A percentile compares a stretch with the other conserved stretches of the same genome.
These are phyloP conservation scores for Monilinia polystroma DNA, from an alignment of 2,329 filamentous ascomycete species.

Conservation along the genomic window DNA sequence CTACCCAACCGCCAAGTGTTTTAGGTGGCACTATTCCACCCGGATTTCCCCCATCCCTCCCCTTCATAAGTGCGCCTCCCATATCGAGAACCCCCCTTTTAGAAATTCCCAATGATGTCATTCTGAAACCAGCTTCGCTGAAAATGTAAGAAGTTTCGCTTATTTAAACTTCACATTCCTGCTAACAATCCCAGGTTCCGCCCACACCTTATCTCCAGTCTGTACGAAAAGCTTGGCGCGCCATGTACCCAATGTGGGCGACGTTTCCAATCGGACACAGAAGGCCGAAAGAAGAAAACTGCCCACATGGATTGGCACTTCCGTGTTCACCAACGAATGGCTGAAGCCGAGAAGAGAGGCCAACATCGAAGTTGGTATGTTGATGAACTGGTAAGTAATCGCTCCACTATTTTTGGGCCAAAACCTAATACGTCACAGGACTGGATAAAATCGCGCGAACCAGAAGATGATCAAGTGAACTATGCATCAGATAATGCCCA, in stretches of 20 bases:
- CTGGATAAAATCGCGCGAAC: conserved; percentile 85
- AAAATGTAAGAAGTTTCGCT: conserved; percentile 61
- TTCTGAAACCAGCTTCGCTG: conserved; percentile 65
- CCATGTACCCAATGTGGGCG: conserved; percentile 90
- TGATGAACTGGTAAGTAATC: conserved; percentile 69
- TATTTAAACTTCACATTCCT: neutral
- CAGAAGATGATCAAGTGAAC: conserved; percentile 62
- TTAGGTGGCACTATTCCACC: conserved; percentile 45
- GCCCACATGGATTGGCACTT: conserved; percentile 99
- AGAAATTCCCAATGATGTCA: conserved; percentile 48
- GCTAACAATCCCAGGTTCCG: conserved; percentile 56
- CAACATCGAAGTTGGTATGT: conserved; percentile 95
- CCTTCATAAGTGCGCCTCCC: conserved; percentile 32
- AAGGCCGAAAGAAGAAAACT: conserved; percentile 81
- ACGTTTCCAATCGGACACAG: conserved; percentile 74
- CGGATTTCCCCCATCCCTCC: conserved; percentile 40
- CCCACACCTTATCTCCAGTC: conserved; percentile 66
- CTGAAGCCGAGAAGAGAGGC: conserved; percentile 79
- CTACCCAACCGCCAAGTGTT: conserved; percentile 43
- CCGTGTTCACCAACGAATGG: conserved; percentile 83
- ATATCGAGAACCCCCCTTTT: conserved; percentile 32
- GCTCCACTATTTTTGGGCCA: neutral
- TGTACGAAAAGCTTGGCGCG: conserved; percentile 81
- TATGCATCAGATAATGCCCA: conserved; percentile 44
- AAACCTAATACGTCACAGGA: conserved; percentile 54